phyloP scores from a whole-genome alignment of 1,284 basidiomycete genomes.

The Ceratobasidium sp. region DNA sequence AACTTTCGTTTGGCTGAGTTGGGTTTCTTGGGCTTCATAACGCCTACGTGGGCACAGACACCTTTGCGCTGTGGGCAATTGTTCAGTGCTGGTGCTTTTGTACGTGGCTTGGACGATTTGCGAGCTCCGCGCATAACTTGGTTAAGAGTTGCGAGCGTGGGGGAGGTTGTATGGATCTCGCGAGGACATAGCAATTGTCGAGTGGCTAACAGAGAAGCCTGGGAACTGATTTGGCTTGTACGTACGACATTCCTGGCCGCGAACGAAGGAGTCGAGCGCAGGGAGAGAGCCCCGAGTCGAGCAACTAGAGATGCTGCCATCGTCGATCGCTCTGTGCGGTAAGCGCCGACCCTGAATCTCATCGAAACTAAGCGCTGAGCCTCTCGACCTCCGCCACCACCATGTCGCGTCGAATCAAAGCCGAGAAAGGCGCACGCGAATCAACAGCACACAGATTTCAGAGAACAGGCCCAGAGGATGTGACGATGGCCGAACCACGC shows the following conservation, averaged over 20 bases:
- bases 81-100: slow-evolving; percentile 79
- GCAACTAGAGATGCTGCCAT: slow-evolving; percentile 26
- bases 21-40: slow-evolving; percentile 94
- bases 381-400: not conserved
- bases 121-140: slow-evolving; percentile 70
- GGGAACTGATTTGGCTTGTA: not conserved
- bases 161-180: slow-evolving; percentile 69
- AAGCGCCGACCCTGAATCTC: slow-evolving; percentile 6
- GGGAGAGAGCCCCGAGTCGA: slow-evolving; percentile 18
- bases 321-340: not conserved
- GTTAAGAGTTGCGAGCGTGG: slow-evolving; percentile 73
- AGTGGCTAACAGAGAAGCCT: not conserved
- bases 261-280: slow-evolving; percentile 7
- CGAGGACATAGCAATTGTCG: slow-evolving; percentile 46
- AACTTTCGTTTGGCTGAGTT: slow-evolving; percentile 99
- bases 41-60: slow-evolving; percentile 84
- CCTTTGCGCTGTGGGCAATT: slow-evolving; percentile 86
- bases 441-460: slow-evolving; percentile 44
- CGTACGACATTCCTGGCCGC: not conserved
- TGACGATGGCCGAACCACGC: slow-evolving; percentile 37
- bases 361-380: slow-evolving; percentile 3
- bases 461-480: slow-evolving; percentile 57
- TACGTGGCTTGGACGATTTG: slow-evolving; percentile 59
- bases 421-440: slow-evolving; percentile 12
- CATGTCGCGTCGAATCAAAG: slow-evolving; percentile 21